Evolutionary conservation across 257 asterid species (phyloP), one percentile per base, ranked within the genome.

Genomic region (Solanum lycopersicoides): DNA sequence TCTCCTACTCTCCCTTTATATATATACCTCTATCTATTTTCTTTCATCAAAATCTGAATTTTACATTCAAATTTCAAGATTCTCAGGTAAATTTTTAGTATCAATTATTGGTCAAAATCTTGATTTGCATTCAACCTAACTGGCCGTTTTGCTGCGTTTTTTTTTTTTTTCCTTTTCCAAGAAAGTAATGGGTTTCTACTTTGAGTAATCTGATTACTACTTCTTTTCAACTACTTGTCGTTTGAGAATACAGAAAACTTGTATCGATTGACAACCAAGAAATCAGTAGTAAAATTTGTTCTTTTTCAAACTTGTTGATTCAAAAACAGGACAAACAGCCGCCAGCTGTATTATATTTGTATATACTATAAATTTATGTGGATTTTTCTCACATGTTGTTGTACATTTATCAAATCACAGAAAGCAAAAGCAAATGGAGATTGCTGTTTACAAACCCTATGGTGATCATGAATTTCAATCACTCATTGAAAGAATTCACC

Each of bases 401-500:
- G 63, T 45, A 18, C n/a, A 20, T 50, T 16, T 50, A 50, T 45
- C 13, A n/a, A 28, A 47, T 80, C 39, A 30, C 44, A 50, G 68
- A 30, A 53, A 37, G 39, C 63, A 53, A 18, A 56, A 30, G 12
- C 3, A n/a, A 9, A 79, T 96, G 99, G 99, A 95, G 82, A 85
- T 93, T 60, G 80, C 92, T 80, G 85, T 9, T 69, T 94, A 95
- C 88, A 92, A 80, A 82, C 98, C 97, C 7, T 93, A 91, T 89
- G 84, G 92, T 79, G 94, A 95, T 91, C 95, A 95, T 25, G 93
- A 93, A 59, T 86, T 93, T 69, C 93, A 91, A 89, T 86, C 87
- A 18, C 94, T 97, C 66, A 92, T 94, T 15, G 98, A 94, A 79
- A 91, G 93, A 90, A 91, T 95, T 65, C 93, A 97, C 80, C 98